Evolutionary conservation across 75 land plant species (phyloP), one percentile per base, ranked within the genome.

Genomic region (Chamaecyparis obtusa): DNA sequence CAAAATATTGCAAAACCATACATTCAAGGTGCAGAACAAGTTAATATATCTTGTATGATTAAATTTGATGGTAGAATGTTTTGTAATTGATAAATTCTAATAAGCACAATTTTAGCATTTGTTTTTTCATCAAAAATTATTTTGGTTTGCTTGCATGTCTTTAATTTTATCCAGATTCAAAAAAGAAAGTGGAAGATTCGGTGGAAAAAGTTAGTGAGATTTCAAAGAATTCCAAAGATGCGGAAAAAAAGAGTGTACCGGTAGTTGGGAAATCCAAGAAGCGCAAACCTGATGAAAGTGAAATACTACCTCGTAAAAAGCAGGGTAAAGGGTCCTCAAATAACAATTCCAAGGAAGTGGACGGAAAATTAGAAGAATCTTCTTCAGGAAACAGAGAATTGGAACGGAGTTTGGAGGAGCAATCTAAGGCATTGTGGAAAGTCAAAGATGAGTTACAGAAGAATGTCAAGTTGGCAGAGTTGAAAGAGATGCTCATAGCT

Each of bases 371-470:
- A 39, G 83, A 44, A 43, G 83, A 39, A 80, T 80, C 49, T 21
- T 27, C 4, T 17, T 74, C 85, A 83, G 37, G 87, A 80, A 86
- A 79, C 33, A 77, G 86, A 69, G 93, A 91, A 21, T 67, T 94
- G 49, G 94, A 95, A 46, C 85, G 69, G 27, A 90, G 90, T 69
- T 88, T 98, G 85, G 96, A 98, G 87, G 90, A 89, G 80, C 99
- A 98, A 82, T 83, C 90, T n/a, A 96, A 94, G 78, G 92, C 88
- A 48, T 80, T 98, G 46, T 98, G 99, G 99, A 89, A 86, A 56
- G 76, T 96, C 46, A 96, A 98, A 84, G 99, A 98, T 89, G 91
- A 96, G 15, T 91, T 98, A 39, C 92, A 93, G 43, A 94, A 91
- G 81, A 91, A 95, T 93, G 99, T 98, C 19, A 88, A 90, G 51